Conservation (phyloP, 305 asterid species). For the Ilex paraguariensis region DNA sequence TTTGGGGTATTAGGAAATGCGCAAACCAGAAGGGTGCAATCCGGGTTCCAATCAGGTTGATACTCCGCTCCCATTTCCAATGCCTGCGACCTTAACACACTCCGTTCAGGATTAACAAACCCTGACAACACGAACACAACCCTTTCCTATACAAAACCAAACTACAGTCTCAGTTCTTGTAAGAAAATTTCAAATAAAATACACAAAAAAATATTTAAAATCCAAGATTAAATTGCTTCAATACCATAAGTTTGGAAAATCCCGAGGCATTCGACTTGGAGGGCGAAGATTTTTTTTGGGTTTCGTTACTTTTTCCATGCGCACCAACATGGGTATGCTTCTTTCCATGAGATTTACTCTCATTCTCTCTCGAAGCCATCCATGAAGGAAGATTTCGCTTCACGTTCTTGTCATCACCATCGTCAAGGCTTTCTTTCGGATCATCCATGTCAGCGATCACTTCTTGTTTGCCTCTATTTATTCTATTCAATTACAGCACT, state of each 20-base stretch:
- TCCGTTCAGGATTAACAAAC: conserved; percentile 88
- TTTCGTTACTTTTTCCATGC: conserved; percentile 3
- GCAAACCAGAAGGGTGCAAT: conserved; percentile 75
- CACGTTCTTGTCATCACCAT: conserved; percentile 8
- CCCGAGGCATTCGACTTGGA: conserved; percentile 30
- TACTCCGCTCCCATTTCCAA: conserved; percentile 94
- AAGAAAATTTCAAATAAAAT: neutral
- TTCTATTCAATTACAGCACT: no score
- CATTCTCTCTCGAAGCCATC: conserved; percentile 66
- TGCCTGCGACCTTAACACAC: conserved; percentile 68
- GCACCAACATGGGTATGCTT: conserved; percentile 3
- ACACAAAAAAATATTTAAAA: neutral
- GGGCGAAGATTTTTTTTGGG: conserved; percentile 13
- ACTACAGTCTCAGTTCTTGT: neutral
- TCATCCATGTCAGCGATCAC: conserved; percentile 29
- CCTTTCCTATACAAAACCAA: conserved; percentile 53
- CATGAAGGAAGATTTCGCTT: conserved; percentile 89
- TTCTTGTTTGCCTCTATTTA: neutral
- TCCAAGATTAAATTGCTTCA: conserved; percentile 1
- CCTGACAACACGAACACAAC: conserved; percentile 83
- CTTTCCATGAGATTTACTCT: conserved; percentile 23
- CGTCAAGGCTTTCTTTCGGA: conserved; percentile 11
- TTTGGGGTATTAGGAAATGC: conserved; percentile 88
- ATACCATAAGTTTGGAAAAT: conserved; percentile 66
- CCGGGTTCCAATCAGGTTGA: conserved; percentile 83